Percentiles rank a stretch among this genome's conserved stretches.
Evolutionary conservation across 495 filamentous ascomycete species (phyloP).

Genomic region (Penicillium lagena): DNA sequence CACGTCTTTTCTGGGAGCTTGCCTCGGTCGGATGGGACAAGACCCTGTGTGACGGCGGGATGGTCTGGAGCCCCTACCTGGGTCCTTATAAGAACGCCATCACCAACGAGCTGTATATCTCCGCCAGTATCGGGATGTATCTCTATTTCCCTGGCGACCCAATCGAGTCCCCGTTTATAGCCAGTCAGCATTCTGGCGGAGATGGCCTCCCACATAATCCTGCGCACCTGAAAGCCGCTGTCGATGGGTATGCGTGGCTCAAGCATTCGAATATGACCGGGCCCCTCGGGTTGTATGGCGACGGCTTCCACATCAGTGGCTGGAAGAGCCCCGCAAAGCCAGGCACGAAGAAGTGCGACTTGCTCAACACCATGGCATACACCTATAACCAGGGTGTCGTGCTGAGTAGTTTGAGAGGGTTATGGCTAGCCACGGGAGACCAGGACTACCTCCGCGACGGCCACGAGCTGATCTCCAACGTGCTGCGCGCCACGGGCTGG

Average conservation of each 20-base stretch:
- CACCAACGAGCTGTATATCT: conserved; percentile 87
- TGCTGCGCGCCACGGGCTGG: conserved; percentile 75
- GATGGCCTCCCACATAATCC: conserved; percentile 45
- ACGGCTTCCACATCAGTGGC: conserved; percentile 84
- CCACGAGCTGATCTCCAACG: conserved; percentile 63
- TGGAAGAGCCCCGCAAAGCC: conserved; percentile 42
- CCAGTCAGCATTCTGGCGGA: not conserved
- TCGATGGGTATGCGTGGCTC: conserved; percentile 80
- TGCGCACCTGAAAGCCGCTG: conserved; percentile 60
- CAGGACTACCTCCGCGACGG: conserved; percentile 69
- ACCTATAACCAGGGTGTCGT: conserved; percentile 96
- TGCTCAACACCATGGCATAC: conserved; percentile 81
- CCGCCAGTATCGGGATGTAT: conserved; percentile 85
- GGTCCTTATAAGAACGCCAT: conserved; percentile 94
- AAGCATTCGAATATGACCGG: conserved; percentile 76
- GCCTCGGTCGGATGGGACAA: conserved; percentile 77
- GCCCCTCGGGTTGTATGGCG: conserved; percentile 66
- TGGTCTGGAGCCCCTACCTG: conserved; percentile 84
- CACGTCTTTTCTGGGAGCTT: conserved; percentile 84
- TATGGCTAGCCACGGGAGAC: conserved; percentile 68
- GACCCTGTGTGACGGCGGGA: conserved; percentile 77
- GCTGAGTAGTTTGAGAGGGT: conserved; percentile 74
- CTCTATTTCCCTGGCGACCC: conserved; percentile 78
- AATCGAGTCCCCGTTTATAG: conserved; percentile 61
- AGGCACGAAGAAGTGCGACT: conserved; percentile 59